Evolutionary conservation across 371 early-diverging fungal species (phyloP).

Genomic region (Lichtheimia corymbifera): DNA sequence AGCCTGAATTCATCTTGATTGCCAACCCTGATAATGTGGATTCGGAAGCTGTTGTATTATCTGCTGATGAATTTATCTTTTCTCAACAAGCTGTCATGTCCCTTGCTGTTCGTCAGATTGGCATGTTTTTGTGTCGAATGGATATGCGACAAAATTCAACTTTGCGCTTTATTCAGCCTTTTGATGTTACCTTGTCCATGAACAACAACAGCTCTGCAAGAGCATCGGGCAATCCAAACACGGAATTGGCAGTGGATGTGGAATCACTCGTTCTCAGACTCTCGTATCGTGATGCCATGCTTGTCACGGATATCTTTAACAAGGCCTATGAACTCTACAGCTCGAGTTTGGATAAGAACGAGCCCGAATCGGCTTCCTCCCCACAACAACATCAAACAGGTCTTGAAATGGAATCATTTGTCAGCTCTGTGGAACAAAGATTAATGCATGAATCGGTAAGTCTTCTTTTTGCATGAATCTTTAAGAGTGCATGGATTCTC

Average conservation of each 20-base stretch:
- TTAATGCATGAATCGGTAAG: slow-evolving; percentile 23
- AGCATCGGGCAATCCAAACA: slow-evolving; percentile 17
- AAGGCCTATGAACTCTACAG: slow-evolving; percentile 66
- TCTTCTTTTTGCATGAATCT: not conserved
- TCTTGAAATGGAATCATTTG: slow-evolving; percentile 9
- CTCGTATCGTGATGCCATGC: slow-evolving; percentile 82
- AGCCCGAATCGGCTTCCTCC: not conserved
- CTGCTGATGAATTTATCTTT: slow-evolving; percentile 76
- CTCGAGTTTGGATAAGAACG: slow-evolving; percentile 9
- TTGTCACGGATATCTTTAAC: slow-evolving; percentile 84
- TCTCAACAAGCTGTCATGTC: slow-evolving; percentile 77
- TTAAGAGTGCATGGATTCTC: not conserved
- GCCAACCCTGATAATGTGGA: slow-evolving; percentile 71
- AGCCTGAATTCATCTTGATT: slow-evolving; percentile 87
- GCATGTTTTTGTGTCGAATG: slow-evolving; percentile 93
- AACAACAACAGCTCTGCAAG: slow-evolving; percentile 49
- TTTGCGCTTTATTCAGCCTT: slow-evolving; percentile 87
- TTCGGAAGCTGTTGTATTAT: slow-evolving; percentile 90
- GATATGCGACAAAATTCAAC: slow-evolving; percentile 77
- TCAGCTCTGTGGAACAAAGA: slow-evolving; percentile 12
- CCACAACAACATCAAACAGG: too few relatives aligned
- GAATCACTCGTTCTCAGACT: slow-evolving; percentile 70
- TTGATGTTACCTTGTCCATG: slow-evolving; percentile 79
- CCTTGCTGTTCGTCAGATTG: slow-evolving; percentile 77
- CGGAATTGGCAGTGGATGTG: slow-evolving; percentile 58